phyloP scores from a whole-genome alignment of 164 flowering plant genomes.

The Buxus sempervirens region DNA sequence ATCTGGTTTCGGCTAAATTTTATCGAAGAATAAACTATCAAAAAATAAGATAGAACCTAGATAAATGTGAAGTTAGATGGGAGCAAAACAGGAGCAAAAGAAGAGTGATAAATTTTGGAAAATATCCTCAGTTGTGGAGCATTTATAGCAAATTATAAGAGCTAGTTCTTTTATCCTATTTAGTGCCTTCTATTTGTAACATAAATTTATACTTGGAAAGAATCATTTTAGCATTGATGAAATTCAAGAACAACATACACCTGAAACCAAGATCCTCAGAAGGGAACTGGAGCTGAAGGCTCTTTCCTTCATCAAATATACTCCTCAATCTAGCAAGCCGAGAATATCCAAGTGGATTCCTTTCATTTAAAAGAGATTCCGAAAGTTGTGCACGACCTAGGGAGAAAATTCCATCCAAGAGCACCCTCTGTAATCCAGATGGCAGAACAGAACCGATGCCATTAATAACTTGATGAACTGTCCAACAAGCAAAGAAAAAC shows the following conservation, averaged over 20 bases:
- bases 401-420: slow-evolving; percentile 73
- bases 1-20: neutral
- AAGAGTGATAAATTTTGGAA: too few relatives aligned
- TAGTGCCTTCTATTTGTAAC: too few relatives aligned
- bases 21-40: neutral
- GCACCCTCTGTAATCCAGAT: slow-evolving; percentile 56
- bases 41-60: too few relatives aligned
- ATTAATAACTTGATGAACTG: slow-evolving; percentile 69
- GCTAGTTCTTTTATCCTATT: too few relatives aligned
- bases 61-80: too few relatives aligned
- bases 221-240: neutral
- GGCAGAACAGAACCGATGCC: slow-evolving; percentile 74
- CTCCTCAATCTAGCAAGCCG: slow-evolving; percentile 71
- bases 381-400: slow-evolving; percentile 84
- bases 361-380: slow-evolving; percentile 62
- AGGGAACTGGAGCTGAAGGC: slow-evolving; percentile 98
- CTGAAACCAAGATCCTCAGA: slow-evolving; percentile 99
- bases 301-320: slow-evolving; percentile 89
- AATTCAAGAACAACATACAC: slow-evolving; percentile 22
- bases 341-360: slow-evolving; percentile 71
- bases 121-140: too few relatives aligned
- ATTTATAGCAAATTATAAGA: too few relatives aligned
- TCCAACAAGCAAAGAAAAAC: slow-evolving; percentile 14
- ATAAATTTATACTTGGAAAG: too few relatives aligned
- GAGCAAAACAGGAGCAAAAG: too few relatives aligned